phyloP scores from a whole-genome alignment of 148 eudicot genomes.

The Rhododendron simsii region DNA sequence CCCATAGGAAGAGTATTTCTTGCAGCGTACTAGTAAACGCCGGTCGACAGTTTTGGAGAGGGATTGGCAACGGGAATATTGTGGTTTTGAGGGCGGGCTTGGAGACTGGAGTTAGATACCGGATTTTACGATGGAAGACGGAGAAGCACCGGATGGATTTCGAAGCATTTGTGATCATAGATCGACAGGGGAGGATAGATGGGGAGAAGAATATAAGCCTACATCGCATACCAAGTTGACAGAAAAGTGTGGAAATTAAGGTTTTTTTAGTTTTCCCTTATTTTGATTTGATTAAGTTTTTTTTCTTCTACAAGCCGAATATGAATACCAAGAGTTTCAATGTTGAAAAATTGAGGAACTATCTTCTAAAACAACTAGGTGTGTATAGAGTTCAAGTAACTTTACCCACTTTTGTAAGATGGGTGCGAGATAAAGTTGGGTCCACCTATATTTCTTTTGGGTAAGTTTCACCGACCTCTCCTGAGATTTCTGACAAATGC shows the following conservation, averaged over 20 bases:
- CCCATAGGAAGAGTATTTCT: slow-evolving; percentile 11
- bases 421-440: neutral
- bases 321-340: neutral
- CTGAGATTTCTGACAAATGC: neutral
- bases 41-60: slow-evolving; percentile 4
- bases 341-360: neutral
- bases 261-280: neutral
- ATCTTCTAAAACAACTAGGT: neutral
- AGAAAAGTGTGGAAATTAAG: neutral
- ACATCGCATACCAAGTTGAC: neutral
- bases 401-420: neutral
- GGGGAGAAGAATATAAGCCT: neutral
- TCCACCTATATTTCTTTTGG: neutral
- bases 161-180: slow-evolving; percentile 11
- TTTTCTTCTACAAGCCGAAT: neutral
- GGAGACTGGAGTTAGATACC: slow-evolving; percentile 16
- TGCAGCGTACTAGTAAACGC: neutral
- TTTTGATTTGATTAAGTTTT: neutral
- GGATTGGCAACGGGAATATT: neutral
- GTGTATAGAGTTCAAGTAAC: neutral
- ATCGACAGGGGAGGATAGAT: slow-evolving; percentile 12
- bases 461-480: neutral
- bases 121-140: slow-evolving; percentile 25
- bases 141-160: slow-evolving; percentile 4
- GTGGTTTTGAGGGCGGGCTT: slow-evolving; percentile 5